Base-by-base conservation (phyloP, 169 alveolate genomes). In the Plasmodium relictum region DNA sequence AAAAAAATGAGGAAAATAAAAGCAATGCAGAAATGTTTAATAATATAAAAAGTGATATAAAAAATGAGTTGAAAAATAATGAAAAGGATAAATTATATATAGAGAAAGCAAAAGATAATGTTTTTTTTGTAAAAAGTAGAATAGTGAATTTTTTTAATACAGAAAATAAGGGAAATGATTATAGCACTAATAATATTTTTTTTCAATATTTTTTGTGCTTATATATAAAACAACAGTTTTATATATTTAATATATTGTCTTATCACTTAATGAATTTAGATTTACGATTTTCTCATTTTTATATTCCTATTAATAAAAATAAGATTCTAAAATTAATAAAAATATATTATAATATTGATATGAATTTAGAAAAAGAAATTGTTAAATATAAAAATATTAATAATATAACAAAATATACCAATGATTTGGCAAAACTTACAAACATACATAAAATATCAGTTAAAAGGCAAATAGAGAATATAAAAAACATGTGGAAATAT, bases 381-480 rank as follows among this genome's bases (percentile, higher is more conserved):
- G 63, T 78, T 26, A 78, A 58, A 48, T 65, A 65, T 78, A 78
- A 78, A 50, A 78, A 73, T 70, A 65, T 78, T 65, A 78, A 78
- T 58, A 78, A 78, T 26, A 65, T 78, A 39, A 26, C 63, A 26
- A 78, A 78, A 31, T 78, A 78, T 58, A 78, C 78, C 12, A 63
- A 66, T 24, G 89, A 78, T 54, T 18, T 78, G n/a, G 80, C 63
- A 63, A 78, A 78, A 78, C 39, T 78, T 1, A 78, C 89, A 4
- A 66, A 31, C n/a, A 62, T 78, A 44, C 76, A 78, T 50, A 78
- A 78, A 78, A 63, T 42, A 50, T 78, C 89, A 78, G 80, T 78
- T 12, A 78, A 65, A 78, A 78, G 78, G 63, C 89, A 78, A 78
- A 63, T 78, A 78, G 89, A 78, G 31, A 78, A 78, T 45, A 78